phyloP scores from a whole-genome alignment of 177 flowering plant species.

The Vitis hybrid region DNA sequence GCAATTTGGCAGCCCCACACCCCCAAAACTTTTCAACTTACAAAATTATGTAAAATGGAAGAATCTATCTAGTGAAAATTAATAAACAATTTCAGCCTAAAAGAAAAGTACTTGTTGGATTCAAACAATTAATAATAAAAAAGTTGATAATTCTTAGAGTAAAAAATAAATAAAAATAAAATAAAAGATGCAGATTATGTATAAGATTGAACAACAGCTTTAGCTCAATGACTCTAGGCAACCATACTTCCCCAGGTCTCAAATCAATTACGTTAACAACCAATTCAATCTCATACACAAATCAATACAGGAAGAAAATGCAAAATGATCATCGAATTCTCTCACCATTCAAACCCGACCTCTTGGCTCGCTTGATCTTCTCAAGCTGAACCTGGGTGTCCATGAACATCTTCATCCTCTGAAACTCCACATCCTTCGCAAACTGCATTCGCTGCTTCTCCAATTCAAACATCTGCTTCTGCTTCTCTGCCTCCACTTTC shows the following conservation, averaged over 20 bases:
- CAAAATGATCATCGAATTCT: conserved; percentile 4
- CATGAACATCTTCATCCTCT: conserved; percentile 83
- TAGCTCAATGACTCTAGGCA: conserved; percentile 5
- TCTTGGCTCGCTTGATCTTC: conserved; percentile 61
- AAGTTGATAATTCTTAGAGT: too few species aligned
- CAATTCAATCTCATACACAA: not conserved
- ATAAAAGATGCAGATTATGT: not conserved
- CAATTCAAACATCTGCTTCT: conserved; percentile 72
- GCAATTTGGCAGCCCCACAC: too few species aligned
- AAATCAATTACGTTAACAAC: not conserved
- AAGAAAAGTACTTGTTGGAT: too few species aligned
- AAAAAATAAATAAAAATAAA: too few species aligned
- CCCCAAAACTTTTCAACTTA: too few species aligned
- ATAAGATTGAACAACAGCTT: not conserved
- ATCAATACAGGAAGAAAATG: not conserved
- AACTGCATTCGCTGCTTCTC: conserved; percentile 92
- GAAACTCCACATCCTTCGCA: conserved; percentile 79
- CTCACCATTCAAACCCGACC: conserved; percentile 50
- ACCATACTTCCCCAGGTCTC: not conserved
- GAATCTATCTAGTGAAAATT: too few species aligned
- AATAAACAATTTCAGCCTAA: too few species aligned
- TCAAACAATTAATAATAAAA: too few species aligned
- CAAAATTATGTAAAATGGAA: too few species aligned
- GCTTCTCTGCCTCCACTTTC: conserved; percentile 72
- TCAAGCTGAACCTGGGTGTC: conserved; percentile 81